phyloP scores from a whole-genome alignment of 2,329 filamentous ascomycete genomes.

The Coleophoma crateriformis region DNA sequence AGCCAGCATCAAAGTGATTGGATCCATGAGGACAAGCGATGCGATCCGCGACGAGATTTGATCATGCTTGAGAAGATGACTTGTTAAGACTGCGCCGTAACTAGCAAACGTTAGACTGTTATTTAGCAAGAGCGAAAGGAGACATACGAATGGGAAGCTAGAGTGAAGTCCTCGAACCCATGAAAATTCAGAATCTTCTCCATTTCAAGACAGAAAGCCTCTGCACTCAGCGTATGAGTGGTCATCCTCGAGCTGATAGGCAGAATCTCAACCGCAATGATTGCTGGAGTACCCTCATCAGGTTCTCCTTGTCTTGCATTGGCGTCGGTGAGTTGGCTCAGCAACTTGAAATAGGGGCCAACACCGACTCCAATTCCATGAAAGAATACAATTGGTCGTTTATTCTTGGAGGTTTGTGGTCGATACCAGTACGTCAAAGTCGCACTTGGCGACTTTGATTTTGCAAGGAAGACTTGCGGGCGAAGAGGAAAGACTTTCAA shows the following conservation, averaged over 20 bases:
- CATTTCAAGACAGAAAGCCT: conserved; percentile 44
- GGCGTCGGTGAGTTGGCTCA: conserved; percentile 33
- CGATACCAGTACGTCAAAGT: conserved; percentile 51
- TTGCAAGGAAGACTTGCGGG: conserved; percentile 35
- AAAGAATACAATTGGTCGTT: conserved; percentile 50
- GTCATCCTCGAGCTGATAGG: conserved; percentile 50
- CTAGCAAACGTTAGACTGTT: not conserved
- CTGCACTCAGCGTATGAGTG: conserved; percentile 34
- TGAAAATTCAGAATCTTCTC: conserved; percentile 43
- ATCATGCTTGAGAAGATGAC: conserved; percentile 43
- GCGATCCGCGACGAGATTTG: conserved; percentile 33
- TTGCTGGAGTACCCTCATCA: conserved; percentile 42
- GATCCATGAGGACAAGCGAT: conserved; percentile 47
- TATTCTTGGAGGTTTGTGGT: conserved; percentile 48
- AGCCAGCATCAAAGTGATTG: conserved; percentile 50
- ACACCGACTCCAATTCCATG: conserved; percentile 55
- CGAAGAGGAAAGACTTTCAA: conserved; percentile 44
- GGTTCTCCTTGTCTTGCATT: conserved; percentile 21
- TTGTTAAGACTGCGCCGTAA: conserved; percentile 41
- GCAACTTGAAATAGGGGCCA: conserved; percentile 45
- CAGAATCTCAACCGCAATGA: conserved; percentile 50
- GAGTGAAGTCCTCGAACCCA: conserved; percentile 40
- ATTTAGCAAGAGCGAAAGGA: too few species aligned
- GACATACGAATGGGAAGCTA: conserved; percentile 40
- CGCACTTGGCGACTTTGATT: conserved; percentile 34